These are phyloP conservation scores for Singerocomus inundabilis DNA, from an alignment of 1,284 basidiomycete species.

Conservation along the genomic window DNA sequence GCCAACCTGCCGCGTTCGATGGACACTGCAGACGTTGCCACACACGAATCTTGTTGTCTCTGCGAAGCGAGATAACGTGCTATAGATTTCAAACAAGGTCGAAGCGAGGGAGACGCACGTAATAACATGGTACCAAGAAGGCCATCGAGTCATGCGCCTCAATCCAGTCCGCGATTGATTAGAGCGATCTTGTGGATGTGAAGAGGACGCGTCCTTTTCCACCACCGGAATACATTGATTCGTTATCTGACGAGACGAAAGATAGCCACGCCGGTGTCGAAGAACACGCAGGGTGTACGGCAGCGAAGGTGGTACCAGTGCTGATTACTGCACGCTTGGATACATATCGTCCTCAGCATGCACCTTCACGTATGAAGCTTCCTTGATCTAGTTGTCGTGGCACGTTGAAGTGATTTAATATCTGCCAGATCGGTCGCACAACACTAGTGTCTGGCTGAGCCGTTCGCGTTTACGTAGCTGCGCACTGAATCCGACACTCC, in stretches of 20 bases:
- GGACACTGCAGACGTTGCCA: slow-evolving; percentile 50
- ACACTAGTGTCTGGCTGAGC: no score
- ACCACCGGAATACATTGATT: slow-evolving; percentile 81
- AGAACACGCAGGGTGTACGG: slow-evolving; percentile 77
- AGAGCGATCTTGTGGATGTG: slow-evolving; percentile 69
- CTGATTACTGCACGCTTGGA: no score
- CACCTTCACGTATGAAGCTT: no score
- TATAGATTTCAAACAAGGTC: not conserved
- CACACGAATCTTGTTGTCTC: slow-evolving; percentile 81
- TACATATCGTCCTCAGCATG: no score
- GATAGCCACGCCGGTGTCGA: slow-evolving; percentile 54
- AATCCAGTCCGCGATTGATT: slow-evolving; percentile 73
- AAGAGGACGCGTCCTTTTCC: slow-evolving; percentile 67
- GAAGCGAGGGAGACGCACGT: slow-evolving; percentile 55
- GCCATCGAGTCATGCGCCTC: slow-evolving; percentile 73
- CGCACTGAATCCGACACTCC: no score
- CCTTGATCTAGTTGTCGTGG: no score
- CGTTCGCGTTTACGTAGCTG: no score
- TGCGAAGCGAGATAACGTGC: not conserved
- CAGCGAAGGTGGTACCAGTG: slow-evolving; percentile 48
- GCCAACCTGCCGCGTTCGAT: slow-evolving; percentile 56
- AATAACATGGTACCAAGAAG: slow-evolving; percentile 68
- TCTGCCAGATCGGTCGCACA: no score
- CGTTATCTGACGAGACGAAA: slow-evolving; percentile 66
- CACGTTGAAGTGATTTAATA: no score